Evolutionary conservation across 345 rosid species (phyloP).

Genomic region (Psidium guajava): DNA sequence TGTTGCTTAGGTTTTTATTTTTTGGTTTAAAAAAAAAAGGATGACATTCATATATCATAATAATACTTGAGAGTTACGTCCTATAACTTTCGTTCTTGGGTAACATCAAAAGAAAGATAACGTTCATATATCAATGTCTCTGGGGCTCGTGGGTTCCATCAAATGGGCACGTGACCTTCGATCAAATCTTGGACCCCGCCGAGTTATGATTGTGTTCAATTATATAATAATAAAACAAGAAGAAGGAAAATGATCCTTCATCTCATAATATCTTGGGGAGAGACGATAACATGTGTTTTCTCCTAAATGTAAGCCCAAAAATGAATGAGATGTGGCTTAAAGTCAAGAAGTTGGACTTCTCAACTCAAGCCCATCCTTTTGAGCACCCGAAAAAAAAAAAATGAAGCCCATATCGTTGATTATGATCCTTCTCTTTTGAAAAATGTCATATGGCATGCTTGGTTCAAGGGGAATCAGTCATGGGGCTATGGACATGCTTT

Average conservation of each 20-base stretch:
- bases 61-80: too few relatives aligned
- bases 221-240: too few relatives aligned
- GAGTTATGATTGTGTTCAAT: not conserved
- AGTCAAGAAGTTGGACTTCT: not conserved
- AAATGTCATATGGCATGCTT: not conserved
- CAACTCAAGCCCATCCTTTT: not conserved
- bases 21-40: too few relatives aligned
- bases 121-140: not conserved
- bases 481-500: not conserved
- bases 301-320: not conserved
- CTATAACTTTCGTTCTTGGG: too few relatives aligned
- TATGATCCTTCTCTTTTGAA: not conserved
- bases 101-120: too few relatives aligned
- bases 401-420: not conserved
- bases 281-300: not conserved
- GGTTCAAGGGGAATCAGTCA: not conserved
- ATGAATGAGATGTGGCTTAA: not conserved
- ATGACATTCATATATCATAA: too few relatives aligned
- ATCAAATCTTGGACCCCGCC: not conserved
- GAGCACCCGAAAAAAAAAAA: not conserved
- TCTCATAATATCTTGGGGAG: not conserved
- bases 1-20: not conserved
- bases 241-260: not conserved
- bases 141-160: too few relatives aligned
- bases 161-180: not conserved